phyloP scores from a whole-genome alignment of 768 basidiomycete genomes.

The Psilocybe sp. region DNA sequence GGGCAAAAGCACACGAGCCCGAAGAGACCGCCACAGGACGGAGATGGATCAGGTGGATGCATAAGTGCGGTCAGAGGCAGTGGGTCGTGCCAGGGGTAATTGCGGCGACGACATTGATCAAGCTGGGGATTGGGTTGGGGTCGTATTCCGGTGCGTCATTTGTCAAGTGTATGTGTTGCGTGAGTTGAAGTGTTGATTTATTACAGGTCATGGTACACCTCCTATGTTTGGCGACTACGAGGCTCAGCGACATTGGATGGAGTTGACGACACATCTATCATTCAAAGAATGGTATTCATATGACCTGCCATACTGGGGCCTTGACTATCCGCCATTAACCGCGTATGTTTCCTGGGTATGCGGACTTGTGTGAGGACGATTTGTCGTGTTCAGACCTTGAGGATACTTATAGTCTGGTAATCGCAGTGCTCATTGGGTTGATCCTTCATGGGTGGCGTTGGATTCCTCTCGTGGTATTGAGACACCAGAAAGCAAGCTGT shows the following conservation, averaged over 20 bases:
- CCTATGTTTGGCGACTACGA: conserved; percentile 93
- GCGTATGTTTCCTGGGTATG: conserved; percentile 88
- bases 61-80: conserved; percentile 54
- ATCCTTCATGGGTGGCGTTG: conserved; percentile 68
- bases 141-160: conserved; percentile 72
- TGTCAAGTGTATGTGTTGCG: background rate
- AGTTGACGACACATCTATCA: conserved; percentile 78
- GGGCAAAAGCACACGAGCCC: conserved; percentile 19
- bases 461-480: conserved; percentile 73
- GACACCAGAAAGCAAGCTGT: conserved; percentile 60
- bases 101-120: conserved; percentile 54
- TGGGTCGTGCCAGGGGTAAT: conserved; percentile 61
- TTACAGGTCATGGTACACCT: conserved; percentile 61
- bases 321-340: conserved; percentile 93
- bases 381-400: background rate
- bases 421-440: conserved; percentile 33
- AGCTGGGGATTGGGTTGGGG: conserved; percentile 70
- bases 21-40: conserved; percentile 43
- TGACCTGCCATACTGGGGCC: conserved; percentile 88
- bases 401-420: background rate
- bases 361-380: conserved; percentile 60
- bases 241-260: conserved; percentile 96
- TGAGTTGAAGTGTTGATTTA: conserved; percentile 1
- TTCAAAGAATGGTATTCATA: conserved; percentile 81
- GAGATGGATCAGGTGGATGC: conserved; percentile 80